phyloP scores from a whole-genome alignment of 2,329 filamentous ascomycete genomes.

The Penicillium sp. region DNA sequence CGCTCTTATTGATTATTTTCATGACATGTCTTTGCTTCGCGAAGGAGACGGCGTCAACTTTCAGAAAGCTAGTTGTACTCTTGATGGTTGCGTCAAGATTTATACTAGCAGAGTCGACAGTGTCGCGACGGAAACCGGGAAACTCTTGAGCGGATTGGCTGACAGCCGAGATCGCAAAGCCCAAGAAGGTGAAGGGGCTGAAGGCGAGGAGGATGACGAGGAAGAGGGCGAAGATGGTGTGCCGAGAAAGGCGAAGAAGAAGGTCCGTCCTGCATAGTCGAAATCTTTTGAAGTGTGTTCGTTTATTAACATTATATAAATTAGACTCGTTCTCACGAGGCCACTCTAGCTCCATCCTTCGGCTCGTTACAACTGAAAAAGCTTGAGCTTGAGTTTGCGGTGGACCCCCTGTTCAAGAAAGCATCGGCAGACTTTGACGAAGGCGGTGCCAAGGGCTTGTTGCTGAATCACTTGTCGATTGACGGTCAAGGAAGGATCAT shows the following conservation, averaged over 20 bases:
- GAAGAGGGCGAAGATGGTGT: conserved; percentile 44
- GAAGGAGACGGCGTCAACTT: conserved; percentile 98
- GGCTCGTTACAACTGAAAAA: conserved; percentile 89
- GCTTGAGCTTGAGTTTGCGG: conserved; percentile 92
- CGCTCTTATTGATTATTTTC: conserved; percentile 98
- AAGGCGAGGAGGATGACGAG: conserved; percentile 63
- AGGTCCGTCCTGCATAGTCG: too few species aligned
- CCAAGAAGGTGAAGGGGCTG: conserved; percentile 59
- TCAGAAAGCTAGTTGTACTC: conserved; percentile 93
- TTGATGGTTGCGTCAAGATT: conserved; percentile 98
- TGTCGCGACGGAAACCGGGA: conserved; percentile 94
- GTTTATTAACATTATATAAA: conserved; percentile 15
- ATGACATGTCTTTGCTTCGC: conserved; percentile 96
- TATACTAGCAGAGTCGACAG: conserved; percentile 98
- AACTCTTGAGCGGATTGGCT: conserved; percentile 86
- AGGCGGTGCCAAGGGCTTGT: conserved; percentile 88
- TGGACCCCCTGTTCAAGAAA: conserved; percentile 98
- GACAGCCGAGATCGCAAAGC: conserved; percentile 68
- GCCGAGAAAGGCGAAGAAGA: conserved; percentile 61
- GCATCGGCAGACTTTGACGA: conserved; percentile 98
- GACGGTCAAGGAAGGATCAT: conserved; percentile 89
- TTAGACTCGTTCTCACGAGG: conserved; percentile 74
- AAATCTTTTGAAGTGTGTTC: too few species aligned
- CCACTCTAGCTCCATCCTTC: conserved; percentile 88
- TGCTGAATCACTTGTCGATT: conserved; percentile 95